A percentile compares a stretch with the other conserved stretches of the same genome.
Evolutionary conservation across 495 filamentous ascomycete species (phyloP).

Genomic region (Friedmanniomyces endolithicus): DNA sequence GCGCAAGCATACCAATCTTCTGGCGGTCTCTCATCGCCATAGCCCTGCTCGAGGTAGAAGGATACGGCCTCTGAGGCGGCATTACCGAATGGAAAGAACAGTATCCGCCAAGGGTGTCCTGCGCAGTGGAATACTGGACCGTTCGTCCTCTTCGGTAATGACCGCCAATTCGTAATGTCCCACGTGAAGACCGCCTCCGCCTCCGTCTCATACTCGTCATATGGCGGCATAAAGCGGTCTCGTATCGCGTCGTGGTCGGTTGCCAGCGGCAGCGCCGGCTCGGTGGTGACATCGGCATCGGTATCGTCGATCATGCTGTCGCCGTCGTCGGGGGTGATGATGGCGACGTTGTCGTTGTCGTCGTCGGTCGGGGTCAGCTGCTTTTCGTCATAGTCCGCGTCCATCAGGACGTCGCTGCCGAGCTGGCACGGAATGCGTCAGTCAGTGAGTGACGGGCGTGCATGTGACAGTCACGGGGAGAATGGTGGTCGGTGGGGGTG

Average conservation of each 20-base stretch:
- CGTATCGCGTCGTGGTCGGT: slow-evolving; percentile 84
- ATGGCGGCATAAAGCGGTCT: slow-evolving; percentile 57
- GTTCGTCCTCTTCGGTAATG: slow-evolving; percentile 61
- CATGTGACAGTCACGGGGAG: not conserved
- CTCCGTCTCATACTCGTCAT: slow-evolving; percentile 59
- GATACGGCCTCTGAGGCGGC: slow-evolving; percentile 73
- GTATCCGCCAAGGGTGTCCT: slow-evolving; percentile 82
- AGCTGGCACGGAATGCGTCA: slow-evolving; percentile 14
- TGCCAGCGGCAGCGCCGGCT: slow-evolving; percentile 32
- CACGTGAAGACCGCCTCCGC: slow-evolving; percentile 65
- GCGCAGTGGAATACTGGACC: slow-evolving; percentile 80
- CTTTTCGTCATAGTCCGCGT: slow-evolving; percentile 53
- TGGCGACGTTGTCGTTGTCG: slow-evolving; percentile 72
- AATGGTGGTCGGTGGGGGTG: not conserved
- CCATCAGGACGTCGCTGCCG: slow-evolving; percentile 45
- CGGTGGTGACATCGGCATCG: slow-evolving; percentile 33
- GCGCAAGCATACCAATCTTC: slow-evolving; percentile 94
- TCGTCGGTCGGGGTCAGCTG: slow-evolving; percentile 47
- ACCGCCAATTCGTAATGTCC: slow-evolving; percentile 72
- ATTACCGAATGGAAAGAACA: slow-evolving; percentile 92
- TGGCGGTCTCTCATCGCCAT: slow-evolving; percentile 50
- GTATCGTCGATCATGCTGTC: slow-evolving; percentile 32
- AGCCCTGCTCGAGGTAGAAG: slow-evolving; percentile 93
- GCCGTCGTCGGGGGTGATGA: slow-evolving; percentile 61
- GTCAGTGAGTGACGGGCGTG: not conserved